Evolutionary conservation across 805 yeast species (phyloP).

Genomic region (Hanseniaspora lindneri): DNA sequence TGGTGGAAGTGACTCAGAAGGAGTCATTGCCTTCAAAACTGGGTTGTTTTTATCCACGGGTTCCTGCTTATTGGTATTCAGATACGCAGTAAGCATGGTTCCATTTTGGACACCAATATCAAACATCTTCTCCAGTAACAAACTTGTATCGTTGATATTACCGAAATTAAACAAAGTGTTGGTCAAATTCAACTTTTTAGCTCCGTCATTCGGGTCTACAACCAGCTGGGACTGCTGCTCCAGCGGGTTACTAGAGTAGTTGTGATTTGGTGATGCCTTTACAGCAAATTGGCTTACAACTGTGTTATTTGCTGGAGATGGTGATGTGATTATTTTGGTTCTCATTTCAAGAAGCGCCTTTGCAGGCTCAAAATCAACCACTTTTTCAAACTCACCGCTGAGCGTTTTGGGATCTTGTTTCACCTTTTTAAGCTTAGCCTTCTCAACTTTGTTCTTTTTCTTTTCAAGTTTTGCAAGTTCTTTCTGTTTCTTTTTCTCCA

Average conservation of each 20-base stretch:
- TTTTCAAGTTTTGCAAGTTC: background rate
- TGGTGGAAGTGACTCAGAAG: background rate
- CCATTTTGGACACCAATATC: constrained; percentile 15
- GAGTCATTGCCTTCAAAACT: background rate
- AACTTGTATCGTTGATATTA: constrained; percentile 14
- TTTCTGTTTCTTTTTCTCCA: constrained; percentile 2
- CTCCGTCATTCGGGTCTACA: too few species aligned
- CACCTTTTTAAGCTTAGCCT: background rate
- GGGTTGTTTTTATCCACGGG: background rate
- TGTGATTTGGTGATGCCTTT: background rate
- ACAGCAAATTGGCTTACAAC: background rate
- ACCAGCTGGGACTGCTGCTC: too few species aligned
- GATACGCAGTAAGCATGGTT: constrained; percentile 8
- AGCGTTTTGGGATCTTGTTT: background rate
- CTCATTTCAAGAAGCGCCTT: constrained; percentile 12
- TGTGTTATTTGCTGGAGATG: background rate
- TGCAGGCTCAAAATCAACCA: constrained; percentile 6
- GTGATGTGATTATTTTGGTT: background rate
- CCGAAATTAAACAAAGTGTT: constrained; percentile 13
- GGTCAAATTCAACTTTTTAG: constrained; percentile 15
- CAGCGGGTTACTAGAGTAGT: too few species aligned
- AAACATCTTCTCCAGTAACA: constrained; percentile 15
- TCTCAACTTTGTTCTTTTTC: background rate
- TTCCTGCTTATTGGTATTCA: constrained; percentile 7
- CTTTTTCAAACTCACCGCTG: background rate